phyloP scores from a whole-genome alignment of 176 grass and related monocot genomes.

The Bonia amplexicaulis region DNA sequence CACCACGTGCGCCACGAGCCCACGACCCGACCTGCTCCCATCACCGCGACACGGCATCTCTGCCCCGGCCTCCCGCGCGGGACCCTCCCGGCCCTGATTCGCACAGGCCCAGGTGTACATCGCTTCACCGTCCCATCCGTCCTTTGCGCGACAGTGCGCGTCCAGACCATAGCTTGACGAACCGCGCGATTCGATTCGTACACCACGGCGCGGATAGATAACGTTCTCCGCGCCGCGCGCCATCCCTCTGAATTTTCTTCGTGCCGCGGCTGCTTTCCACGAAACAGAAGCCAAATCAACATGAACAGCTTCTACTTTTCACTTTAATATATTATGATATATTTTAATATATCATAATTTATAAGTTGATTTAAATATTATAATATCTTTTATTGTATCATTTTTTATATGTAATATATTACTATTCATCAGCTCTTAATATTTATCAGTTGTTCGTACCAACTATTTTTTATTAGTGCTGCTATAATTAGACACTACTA shows the following conservation, averaged over 20 bases:
- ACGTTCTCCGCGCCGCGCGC: background rate
- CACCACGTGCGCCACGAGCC: conserved; percentile 31
- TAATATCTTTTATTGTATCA: no score
- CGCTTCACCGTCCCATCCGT: conserved; percentile 22
- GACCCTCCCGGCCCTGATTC: conserved; percentile 2
- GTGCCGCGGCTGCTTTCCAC: background rate
- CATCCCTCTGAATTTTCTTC: background rate
- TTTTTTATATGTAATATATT: no score
- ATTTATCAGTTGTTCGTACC: no score
- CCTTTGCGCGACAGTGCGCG: background rate
- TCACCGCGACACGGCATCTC: conserved; percentile 34
- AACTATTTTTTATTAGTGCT: no score
- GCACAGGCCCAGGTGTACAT: background rate
- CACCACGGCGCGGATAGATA: background rate
- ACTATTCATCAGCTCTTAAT: no score
- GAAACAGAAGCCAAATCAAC: no score
- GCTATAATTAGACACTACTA: no score
- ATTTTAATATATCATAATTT: no score
- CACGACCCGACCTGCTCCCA: conserved; percentile 39
- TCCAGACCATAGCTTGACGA: background rate
- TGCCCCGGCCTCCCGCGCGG: background rate
- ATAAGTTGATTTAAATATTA: no score
- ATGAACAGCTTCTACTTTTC: no score
- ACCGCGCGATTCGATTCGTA: background rate
- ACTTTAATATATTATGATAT: no score